A percentile compares a stretch with the other conserved stretches of the same genome.
Conservation (phyloP, 2,329 filamentous ascomycete genomes). For the Harringtonia lauricola region DNA sequence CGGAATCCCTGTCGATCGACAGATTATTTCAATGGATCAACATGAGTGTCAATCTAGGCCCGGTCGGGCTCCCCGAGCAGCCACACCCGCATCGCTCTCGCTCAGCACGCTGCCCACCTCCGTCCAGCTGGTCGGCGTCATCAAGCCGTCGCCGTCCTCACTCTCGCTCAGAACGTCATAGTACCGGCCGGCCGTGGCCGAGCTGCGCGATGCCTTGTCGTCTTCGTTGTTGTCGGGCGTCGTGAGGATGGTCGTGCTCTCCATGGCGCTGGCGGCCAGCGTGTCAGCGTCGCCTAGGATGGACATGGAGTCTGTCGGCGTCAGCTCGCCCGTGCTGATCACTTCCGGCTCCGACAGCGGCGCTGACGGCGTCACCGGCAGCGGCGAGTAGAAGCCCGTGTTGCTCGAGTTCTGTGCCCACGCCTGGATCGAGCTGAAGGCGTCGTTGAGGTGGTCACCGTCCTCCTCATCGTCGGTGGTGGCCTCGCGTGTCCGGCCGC, state of each 20-base stretch:
- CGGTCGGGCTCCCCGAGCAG: no score
- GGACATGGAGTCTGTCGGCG: constrained; percentile 48
- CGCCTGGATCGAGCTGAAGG: constrained; percentile 51
- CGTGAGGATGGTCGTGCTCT: no score
- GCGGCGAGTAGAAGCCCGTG: constrained; percentile 48
- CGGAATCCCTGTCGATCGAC: no score
- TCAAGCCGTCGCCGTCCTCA: constrained; percentile 39
- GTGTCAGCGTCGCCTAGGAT: constrained; percentile 36
- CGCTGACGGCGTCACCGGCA: constrained; percentile 39
- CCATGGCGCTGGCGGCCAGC: no score
- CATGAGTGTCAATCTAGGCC: no score
- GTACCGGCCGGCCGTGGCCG: constrained; percentile 12
- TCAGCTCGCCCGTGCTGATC: constrained; percentile 41
- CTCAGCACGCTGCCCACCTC: constrained; percentile 54
- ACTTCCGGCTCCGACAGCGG: constrained; percentile 41
- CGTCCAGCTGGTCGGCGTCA: constrained; percentile 52
- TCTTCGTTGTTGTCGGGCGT: constrained; percentile 3
- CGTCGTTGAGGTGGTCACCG: constrained; percentile 29
- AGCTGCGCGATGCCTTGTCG: constrained; percentile 23
- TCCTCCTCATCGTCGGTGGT: constrained; percentile 33
- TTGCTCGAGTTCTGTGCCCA: constrained; percentile 43
- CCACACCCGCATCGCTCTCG: constrained; percentile 31
- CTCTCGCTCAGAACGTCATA: constrained; percentile 50
- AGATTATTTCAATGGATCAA: no score
- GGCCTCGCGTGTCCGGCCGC: constrained; percentile 27